Percentiles rank a stretch among this genome's conserved stretches.
Evolutionary conservation across 768 basidiomycete species (phyloP).

Genomic region (Serpula lacrymans): DNA sequence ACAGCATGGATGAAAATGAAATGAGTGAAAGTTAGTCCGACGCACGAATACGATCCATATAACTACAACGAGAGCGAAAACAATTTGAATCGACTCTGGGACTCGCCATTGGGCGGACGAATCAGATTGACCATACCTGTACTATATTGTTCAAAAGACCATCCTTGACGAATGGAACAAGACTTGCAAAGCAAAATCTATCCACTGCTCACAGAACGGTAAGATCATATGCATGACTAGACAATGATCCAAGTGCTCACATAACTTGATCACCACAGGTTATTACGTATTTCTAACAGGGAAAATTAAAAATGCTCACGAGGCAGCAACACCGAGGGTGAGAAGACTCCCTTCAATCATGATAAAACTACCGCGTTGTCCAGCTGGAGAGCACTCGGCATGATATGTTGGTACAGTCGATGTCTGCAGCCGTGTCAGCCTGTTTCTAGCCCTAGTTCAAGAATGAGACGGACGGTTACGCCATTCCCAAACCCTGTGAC

Average conservation of each 20-base stretch:
- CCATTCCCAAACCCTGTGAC: conserved; percentile 67
- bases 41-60: conserved; percentile 46
- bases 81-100: conserved; percentile 57
- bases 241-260: not conserved
- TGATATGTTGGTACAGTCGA: conserved; percentile 65
- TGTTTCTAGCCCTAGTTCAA: not conserved
- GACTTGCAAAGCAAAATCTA: conserved; percentile 58
- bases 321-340: conserved; percentile 60
- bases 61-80: conserved; percentile 54
- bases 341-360: conserved; percentile 65
- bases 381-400: conserved; percentile 61
- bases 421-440: conserved; percentile 43
- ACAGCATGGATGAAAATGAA: not conserved
- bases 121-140: conserved; percentile 46
- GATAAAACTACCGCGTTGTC: conserved; percentile 56
- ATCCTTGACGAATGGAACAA: not conserved
- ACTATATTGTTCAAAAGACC: conserved; percentile 2
- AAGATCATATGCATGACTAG: not conserved
- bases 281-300: not conserved
- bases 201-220: conserved; percentile 42
- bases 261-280: not conserved
- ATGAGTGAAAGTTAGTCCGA: conserved; percentile 8
- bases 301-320: conserved; percentile 43
- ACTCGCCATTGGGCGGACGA: conserved; percentile 61
- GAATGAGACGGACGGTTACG: conserved; percentile 40